Evolutionary conservation across 148 eudicot species (phyloP).

Genomic region (Chenopodium suecicum): DNA sequence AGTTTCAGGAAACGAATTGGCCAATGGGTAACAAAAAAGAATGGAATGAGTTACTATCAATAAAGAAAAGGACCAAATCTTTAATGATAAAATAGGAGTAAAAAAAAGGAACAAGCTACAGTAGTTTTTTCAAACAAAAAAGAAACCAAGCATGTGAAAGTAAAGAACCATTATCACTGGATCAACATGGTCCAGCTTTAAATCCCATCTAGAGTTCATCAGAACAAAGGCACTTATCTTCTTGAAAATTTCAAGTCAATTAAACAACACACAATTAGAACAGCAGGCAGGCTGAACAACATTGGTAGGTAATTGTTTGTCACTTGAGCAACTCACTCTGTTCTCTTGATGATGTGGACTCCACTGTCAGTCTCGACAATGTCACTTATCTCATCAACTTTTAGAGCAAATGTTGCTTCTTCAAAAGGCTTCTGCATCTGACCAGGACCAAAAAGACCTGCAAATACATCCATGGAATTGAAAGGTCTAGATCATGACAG

Average conservation of each 20-base stretch:
- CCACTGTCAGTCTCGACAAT: conserved; percentile 95
- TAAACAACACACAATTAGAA: conserved; percentile 13
- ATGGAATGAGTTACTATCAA: neutral
- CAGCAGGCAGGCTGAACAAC: conserved; percentile 5
- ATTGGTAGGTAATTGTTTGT: neutral
- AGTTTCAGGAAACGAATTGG: too few species aligned
- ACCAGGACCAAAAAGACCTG: conserved; percentile 79
- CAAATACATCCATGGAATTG: conserved; percentile 12
- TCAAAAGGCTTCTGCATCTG: conserved; percentile 99
- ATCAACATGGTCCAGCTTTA: conserved; percentile 2
- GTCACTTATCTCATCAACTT: conserved; percentile 85
- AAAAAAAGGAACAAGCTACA: neutral
- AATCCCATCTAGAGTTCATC: neutral
- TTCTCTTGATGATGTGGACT: conserved; percentile 85
- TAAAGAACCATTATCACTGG: neutral
- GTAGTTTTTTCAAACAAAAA: neutral
- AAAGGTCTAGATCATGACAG: neutral
- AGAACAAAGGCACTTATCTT: neutral
- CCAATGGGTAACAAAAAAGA: too few species aligned
- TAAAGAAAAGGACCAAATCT: too few species aligned
- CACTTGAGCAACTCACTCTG: conserved; percentile 38
- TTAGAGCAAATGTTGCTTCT: conserved; percentile 79
- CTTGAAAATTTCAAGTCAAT: neutral
- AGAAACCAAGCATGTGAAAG: neutral
- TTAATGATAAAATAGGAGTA: neutral